Base-by-base conservation (phyloP, 2,329 filamentous ascomycete species). In the Fusarium clavum region DNA sequence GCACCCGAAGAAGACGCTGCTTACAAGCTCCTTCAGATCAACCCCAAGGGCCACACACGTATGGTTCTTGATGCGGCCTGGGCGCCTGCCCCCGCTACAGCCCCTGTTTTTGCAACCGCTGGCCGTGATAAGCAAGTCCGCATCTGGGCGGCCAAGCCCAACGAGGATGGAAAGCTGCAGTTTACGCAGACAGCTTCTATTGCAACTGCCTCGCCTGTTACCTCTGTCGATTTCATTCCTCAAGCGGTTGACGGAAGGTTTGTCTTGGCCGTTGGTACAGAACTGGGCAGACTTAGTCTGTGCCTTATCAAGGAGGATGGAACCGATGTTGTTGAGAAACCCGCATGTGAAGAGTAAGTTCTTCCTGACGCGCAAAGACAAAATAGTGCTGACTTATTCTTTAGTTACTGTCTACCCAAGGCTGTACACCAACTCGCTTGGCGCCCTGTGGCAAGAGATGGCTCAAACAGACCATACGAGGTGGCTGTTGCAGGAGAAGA, bases 11-110 rank as follows among this genome's bases (percentile, higher is more conserved):
- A 70, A 13, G 76, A 78, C 3, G 73, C 73, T 30, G 76, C 76
- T 16, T 98, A 92, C 75, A 81, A 79, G 25, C 82, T 91, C 5
- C 79, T 88, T 41, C 83, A 90, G 66, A 83, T 87, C 5, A 94
- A 97, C 74, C 87, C 89, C 3, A 98, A 97, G 80, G 95, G 93
- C 1, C 96, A 99, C 79, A 86, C 92, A 6, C 86, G 96, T 63
- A 98, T 99, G 94, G 94, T 99, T 47, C 85, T 98, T 16, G 94
- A 94, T 77, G 92, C 90, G 2, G 89, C 92, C 4, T 99, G 96
- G 95, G 90, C 91, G 2, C 91, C 91, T 2, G 29, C 85, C 79
- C 70, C 75, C 79, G 86, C 29, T 5, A 24, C 47, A 18, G 57
- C 54, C 9, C 75, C 80, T 12, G 77, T 85, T 12, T 99, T 99